Conservation (phyloP, 23 red algal species). For the Pyropia yezoensis region DNA sequence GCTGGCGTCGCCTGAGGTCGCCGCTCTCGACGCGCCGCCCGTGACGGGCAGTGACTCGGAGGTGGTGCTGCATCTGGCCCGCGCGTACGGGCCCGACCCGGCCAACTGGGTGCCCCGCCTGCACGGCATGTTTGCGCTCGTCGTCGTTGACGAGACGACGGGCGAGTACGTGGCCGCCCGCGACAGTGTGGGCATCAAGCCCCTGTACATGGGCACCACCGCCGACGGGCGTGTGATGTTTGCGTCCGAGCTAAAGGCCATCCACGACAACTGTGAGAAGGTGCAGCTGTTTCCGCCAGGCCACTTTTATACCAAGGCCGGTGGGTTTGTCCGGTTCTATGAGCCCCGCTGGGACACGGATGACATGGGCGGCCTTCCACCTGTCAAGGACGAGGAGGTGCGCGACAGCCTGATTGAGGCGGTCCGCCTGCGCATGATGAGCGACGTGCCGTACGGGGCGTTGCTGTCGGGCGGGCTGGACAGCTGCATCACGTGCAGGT, state of each 20-base stretch:
- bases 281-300: not conserved
- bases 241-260: slow-evolving; percentile 12
- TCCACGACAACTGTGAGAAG: not conserved
- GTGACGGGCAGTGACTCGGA: not conserved
- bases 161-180: slow-evolving; percentile 27
- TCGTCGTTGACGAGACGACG: slow-evolving; percentile 14
- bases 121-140: slow-evolving; percentile 28
- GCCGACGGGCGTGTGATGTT: slow-evolving; percentile 20
- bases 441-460: not conserved
- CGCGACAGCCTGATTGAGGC: not conserved
- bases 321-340: not conserved
- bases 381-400: too few relatives aligned
- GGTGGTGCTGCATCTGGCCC: not conserved
- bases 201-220: slow-evolving; percentile 29
- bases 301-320: not conserved
- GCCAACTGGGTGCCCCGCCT: not conserved
- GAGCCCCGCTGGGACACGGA: not conserved
- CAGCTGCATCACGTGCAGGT: too few relatives aligned
- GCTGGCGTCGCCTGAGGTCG: not conserved
- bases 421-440: slow-evolving; percentile 1
- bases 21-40: not conserved
- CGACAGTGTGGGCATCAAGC: slow-evolving; percentile 27
- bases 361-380: not conserved
- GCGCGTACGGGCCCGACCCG: not conserved
- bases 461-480: slow-evolving; percentile 6